Percentiles rank a stretch among this genome's conserved stretches.
Conservation (phyloP, 2,329 filamentous ascomycete genomes). For the Ceratocystis ficicola region DNA sequence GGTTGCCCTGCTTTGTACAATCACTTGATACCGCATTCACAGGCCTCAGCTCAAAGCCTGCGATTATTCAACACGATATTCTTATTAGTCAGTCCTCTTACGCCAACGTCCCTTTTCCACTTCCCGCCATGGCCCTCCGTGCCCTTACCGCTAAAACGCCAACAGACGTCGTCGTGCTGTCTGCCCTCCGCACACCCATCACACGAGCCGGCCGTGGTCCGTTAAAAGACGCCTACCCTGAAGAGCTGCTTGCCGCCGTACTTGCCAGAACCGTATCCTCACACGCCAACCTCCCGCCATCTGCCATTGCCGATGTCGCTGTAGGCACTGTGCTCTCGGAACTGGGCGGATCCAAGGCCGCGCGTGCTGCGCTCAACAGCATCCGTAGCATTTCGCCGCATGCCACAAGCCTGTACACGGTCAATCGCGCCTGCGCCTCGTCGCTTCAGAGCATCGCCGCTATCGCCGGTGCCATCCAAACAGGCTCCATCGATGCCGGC, state of each 20-base stretch:
- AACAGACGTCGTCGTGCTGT: conserved; percentile 79
- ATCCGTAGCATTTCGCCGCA: conserved; percentile 52
- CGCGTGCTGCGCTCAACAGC: conserved; percentile 81
- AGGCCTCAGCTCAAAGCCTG: too few relatives aligned
- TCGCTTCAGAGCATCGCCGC: conserved; percentile 65
- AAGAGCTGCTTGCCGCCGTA: conserved; percentile 73
- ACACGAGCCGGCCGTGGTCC: conserved; percentile 81
- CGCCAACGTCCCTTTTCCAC: not conserved
- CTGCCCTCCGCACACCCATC: conserved; percentile 78
- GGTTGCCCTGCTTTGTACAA: too few relatives aligned
- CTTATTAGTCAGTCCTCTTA: not conserved
- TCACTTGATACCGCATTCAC: too few relatives aligned
- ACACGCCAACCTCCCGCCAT: conserved; percentile 59
- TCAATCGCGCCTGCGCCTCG: conserved; percentile 77
- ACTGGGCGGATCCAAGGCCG: conserved; percentile 80
- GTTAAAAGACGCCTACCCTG: conserved; percentile 85
- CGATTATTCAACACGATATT: not conserved
- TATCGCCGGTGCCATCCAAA: conserved; percentile 63
- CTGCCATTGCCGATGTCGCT: conserved; percentile 49
- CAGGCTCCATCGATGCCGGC: conserved; percentile 58
- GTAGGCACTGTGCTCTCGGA: conserved; percentile 85
- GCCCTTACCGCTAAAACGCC: conserved; percentile 14
- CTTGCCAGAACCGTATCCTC: conserved; percentile 41
- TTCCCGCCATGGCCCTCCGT: not conserved
- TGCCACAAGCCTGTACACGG: conserved; percentile 65